phyloP scores from a whole-genome alignment of 2,329 filamentous ascomycete genomes.

The Triangularia verruculosa region DNA sequence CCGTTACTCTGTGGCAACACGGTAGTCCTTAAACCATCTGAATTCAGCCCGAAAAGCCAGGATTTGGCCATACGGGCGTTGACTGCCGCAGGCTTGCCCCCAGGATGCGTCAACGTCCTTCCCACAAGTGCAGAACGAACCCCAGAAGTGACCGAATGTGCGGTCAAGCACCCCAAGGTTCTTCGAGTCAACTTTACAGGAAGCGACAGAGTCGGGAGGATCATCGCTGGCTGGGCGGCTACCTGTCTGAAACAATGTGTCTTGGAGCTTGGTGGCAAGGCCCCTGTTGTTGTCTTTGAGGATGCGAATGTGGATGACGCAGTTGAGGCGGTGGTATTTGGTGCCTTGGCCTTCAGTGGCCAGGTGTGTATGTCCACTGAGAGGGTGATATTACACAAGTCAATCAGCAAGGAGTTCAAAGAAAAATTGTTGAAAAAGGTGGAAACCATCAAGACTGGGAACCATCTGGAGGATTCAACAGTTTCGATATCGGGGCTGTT shows the following conservation, averaged over 20 bases:
- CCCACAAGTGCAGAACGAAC: conserved; percentile 53
- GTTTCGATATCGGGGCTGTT: conserved; percentile 31
- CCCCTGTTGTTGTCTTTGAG: conserved; percentile 62
- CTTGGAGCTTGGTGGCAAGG: conserved; percentile 69
- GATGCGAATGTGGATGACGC: conserved; percentile 65
- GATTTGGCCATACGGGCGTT: conserved; percentile 56
- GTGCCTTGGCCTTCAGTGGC: conserved; percentile 60
- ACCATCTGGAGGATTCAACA: conserved; percentile 26
- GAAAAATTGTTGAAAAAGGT: conserved; percentile 29
- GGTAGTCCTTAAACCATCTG: conserved; percentile 61
- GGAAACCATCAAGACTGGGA: conserved; percentile 26
- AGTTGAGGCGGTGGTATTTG: conserved; percentile 55
- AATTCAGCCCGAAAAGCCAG: conserved; percentile 56
- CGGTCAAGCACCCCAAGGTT: conserved; percentile 60
- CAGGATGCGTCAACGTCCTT: conserved; percentile 62
- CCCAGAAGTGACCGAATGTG: conserved; percentile 54
- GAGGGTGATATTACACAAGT: conserved; percentile 60
- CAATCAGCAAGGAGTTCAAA: conserved; percentile 51
- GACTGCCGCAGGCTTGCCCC: conserved; percentile 62
- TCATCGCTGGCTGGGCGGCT: conserved; percentile 60
- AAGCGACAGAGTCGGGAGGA: conserved; percentile 60
- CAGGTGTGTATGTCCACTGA: conserved; percentile 71
- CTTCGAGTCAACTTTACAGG: conserved; percentile 72
- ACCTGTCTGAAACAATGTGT: conserved; percentile 65
- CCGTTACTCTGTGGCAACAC: conserved; percentile 58